Percentiles rank a stretch among this genome's conserved stretches.
Conservation (phyloP, 495 filamentous ascomycete species). For the Xylaria curta region DNA sequence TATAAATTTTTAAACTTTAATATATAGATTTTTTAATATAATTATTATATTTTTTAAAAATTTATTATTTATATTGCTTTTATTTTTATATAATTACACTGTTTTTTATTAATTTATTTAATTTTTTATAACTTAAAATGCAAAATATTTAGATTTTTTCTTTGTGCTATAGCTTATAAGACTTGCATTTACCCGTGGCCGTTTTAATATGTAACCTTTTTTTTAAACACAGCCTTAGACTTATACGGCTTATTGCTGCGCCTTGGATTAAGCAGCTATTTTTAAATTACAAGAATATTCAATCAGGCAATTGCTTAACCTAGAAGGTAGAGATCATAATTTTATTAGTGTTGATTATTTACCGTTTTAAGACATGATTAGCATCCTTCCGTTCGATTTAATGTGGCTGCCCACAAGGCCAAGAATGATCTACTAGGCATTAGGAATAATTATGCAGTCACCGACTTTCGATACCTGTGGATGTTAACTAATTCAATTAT, state of each 20-base stretch:
- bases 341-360: background rate
- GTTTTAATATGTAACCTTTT: background rate
- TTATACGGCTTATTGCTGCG: background rate
- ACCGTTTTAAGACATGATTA: background rate
- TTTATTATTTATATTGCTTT: no score
- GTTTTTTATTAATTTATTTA: no score
- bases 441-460: background rate
- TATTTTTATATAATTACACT: no score
- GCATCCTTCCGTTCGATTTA: background rate
- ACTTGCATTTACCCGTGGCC: no score
- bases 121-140: no score
- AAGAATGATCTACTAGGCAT: background rate
- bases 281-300: background rate
- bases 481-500: no score
- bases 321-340: background rate
- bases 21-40: no score
- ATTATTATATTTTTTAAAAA: no score
- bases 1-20: no score
- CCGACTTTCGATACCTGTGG: background rate
- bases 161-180: no score
- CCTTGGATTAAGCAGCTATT: background rate
- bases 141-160: no score
- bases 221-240: background rate
- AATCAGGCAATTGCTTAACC: background rate
- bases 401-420: background rate